Base-by-base conservation (phyloP, 352 stramenopile species). In the Globisporangium apiculatum region DNA sequence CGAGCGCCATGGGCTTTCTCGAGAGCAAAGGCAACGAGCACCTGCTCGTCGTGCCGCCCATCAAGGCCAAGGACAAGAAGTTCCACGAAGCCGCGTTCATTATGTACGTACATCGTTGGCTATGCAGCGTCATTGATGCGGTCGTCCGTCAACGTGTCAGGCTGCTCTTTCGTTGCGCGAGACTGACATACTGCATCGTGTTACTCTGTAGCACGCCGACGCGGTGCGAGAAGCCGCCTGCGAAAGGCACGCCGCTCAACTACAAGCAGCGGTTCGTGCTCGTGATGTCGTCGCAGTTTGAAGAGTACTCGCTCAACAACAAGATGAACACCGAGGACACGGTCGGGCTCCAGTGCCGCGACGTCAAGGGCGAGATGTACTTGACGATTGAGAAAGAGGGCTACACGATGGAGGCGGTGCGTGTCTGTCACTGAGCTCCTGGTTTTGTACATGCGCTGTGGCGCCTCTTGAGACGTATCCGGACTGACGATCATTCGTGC, bases 231-330 rank as follows among this genome's bases (percentile, higher is more conserved):
- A 89, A 89, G 62, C 64, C 67, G 35, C 68, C 70, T 15, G 40
- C 56, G 1, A 58, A 62, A 5, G 77, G 77, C 53, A 86, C 76
- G 17, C 67, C 70, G 24, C 61, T 90, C 43, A 84, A 68, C 18
- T 92, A 83, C 53, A 70, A 82, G 57, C 80, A 87, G 50, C 67
- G 76, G 15, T 89, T 92, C 52, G 74, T 89, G 51, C 76, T 92
- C 41, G 57, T 67, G 15, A 88, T 80, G 18, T 64, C 52, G n/a
- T 87, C 71, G 36, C 68, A 86, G 53, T 75, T 69, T 45, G 75
- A 76, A 45, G 71, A 66, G 4, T 91, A 88, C 69, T 80, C 83
- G 52, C 68, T 92, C 31, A 90, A 88, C 68, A 89, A 88, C 71
- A 90, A 90, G 66, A 81, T 86, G 40, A 50, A 74, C 17, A 66